These are phyloP conservation scores for Pseudotsuga menziesii DNA, from an alignment of 75 land plant genomes.

Conservation along the genomic window DNA sequence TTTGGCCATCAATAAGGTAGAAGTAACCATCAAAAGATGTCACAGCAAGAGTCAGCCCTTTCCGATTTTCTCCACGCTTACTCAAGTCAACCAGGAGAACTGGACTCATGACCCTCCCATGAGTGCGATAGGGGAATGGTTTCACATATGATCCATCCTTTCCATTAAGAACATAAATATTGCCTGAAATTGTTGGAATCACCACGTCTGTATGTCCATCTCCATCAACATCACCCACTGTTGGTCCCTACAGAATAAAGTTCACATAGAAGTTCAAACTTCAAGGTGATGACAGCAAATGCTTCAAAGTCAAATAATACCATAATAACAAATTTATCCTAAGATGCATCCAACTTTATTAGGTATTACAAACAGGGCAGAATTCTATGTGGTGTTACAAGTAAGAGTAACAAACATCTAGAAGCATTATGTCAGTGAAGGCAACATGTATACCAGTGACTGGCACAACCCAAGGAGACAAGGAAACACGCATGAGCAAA, in stretches of 20 bases:
- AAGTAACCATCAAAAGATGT: conserved; percentile 99
- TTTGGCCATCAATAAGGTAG: conserved; percentile 92
- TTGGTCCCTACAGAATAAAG: conserved; percentile 62
- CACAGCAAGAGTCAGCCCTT: conserved; percentile 77
- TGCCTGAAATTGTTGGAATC: conserved; percentile 89
- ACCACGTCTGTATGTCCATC: conserved; percentile 96
- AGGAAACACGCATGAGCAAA: too few species aligned
- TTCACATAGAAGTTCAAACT: background rate
- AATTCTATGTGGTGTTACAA: background rate
- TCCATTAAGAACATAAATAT: conserved; percentile 94
- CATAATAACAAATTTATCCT: background rate
- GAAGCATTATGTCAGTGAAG: background rate
- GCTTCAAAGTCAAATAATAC: background rate
- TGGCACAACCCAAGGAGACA: background rate
- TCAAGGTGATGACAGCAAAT: background rate
- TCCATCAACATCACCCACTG: conserved; percentile 95
- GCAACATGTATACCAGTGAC: background rate
- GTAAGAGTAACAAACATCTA: conserved; percentile 1
- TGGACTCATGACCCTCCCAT: conserved; percentile 94
- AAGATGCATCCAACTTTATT: background rate
- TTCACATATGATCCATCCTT: conserved; percentile 75
- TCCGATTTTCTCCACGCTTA: conserved; percentile 57
- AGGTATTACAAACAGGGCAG: background rate
- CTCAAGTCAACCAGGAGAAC: conserved; percentile 84
- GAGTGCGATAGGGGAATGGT: conserved; percentile 89